Base-by-base conservation (phyloP, 1,139 yeast genomes). In the Blastobotrys indianensis region DNA sequence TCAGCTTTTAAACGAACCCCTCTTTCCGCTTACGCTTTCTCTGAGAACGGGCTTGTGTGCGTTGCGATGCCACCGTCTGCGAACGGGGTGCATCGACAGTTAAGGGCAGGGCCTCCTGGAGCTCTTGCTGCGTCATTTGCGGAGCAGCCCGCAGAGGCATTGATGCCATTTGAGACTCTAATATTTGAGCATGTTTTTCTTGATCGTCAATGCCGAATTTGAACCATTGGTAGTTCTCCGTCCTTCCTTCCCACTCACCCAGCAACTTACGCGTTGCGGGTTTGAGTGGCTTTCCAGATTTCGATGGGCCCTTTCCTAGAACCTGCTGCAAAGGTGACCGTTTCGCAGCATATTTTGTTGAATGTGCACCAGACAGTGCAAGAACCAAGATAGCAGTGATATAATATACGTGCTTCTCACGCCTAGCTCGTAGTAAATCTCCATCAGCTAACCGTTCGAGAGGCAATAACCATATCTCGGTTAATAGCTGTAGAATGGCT, bases 401-500 rank as follows among this genome's bases (percentile, higher is more conserved):
- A n/a, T 45, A 42, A 28, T 47, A 45, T 34, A 49, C 42, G 5
- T 50, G 31, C 12, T 41, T 44, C 15, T 42, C 40, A 30, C 56
- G 37, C n/a, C 51, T 32, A 9, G 28, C 28, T 2, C 32, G 34
- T 2, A 52, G 7, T 4, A 20, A 32, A 13, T 34, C 41, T n/a
- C 39, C 35, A 11, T 45, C 30, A 10, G 39, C 29, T 10, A 28
- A 20, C 7, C 35, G 41, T 8, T 29, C 29, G 13, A 57, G 32
- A 2, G 59, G 54, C 11, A 47, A 46, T n/a, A 47, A 46, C 56
- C 58, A 57, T 12, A 55, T 31, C 10, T 45, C 45, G 12, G 37
- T 23, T 41, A 55, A 34, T 33, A 53, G 48, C 8, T 47, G 33
- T 36, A 50, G 33, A n/a, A 55, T 47, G 17, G 42, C 50, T 6